phyloP scores from a whole-genome alignment of 352 stramenopile genomes.

The Globisporangium paroecandrum region DNA sequence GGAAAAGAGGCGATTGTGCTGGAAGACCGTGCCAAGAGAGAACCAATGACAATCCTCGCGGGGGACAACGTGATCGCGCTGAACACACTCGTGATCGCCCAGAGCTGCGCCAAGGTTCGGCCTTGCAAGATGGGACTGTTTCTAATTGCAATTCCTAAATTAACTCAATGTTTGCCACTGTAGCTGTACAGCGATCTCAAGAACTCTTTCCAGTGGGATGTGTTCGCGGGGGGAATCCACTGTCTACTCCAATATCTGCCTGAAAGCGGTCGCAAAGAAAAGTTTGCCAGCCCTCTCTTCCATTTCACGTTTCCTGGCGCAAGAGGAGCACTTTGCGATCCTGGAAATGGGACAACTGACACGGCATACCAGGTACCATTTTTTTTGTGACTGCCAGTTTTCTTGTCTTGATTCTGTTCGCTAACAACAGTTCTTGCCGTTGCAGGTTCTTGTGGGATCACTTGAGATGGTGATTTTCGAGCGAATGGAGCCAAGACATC shows the following conservation, averaged over 20 bases:
- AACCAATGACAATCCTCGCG: constrained; percentile 56
- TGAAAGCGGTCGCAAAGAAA: constrained; percentile 52
- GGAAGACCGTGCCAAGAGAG: constrained; percentile 69
- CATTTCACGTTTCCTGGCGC: constrained; percentile 79
- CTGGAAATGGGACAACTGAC: constrained; percentile 80
- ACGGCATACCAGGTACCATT: constrained; percentile 58
- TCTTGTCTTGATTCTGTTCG: neutral
- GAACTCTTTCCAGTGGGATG: constrained; percentile 81
- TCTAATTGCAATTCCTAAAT: neutral
- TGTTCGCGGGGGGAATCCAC: constrained; percentile 79
- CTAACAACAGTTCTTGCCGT: neutral
- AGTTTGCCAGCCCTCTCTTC: constrained; percentile 62
- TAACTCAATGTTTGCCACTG: constrained; percentile 8
- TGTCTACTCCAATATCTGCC: constrained; percentile 81
- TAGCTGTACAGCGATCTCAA: constrained; percentile 78
- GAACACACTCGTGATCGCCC: constrained; percentile 63
- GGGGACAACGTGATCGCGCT: constrained; percentile 75
- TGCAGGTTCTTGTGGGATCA: constrained; percentile 63
- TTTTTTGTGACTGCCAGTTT: constrained; percentile 6
- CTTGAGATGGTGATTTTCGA: constrained; percentile 86
- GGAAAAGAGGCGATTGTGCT: constrained; percentile 65
- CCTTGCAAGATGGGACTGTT: neutral
- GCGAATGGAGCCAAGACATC: constrained; percentile 57
- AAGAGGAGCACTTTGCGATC: constrained; percentile 51
- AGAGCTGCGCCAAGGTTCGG: constrained; percentile 54